A percentile compares a stretch with the other conserved stretches of the same genome.
Conservation (phyloP, 2,329 filamentous ascomycete genomes). For the Nemania serpens region DNA sequence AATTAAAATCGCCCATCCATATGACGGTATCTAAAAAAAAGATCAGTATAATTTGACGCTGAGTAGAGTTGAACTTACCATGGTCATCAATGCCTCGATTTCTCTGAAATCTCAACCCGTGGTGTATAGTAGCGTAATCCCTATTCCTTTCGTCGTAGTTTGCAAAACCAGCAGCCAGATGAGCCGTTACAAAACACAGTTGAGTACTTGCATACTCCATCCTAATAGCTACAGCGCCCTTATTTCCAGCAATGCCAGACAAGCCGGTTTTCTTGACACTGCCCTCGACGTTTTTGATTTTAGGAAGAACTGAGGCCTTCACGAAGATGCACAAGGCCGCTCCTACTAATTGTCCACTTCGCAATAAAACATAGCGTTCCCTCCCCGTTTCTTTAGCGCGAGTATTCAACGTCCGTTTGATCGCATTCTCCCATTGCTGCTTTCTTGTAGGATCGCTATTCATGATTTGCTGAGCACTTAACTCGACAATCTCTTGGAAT, state of each 20-base stretch:
- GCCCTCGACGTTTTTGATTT: conserved; percentile 96
- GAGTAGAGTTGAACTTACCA: conserved; percentile 51
- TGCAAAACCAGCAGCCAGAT: conserved; percentile 92
- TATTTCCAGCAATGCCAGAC: conserved; percentile 97
- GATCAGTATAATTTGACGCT: conserved; percentile 19
- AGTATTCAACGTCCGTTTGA: conserved; percentile 76
- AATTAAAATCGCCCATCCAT: conserved; percentile 98
- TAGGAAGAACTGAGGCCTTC: conserved; percentile 72
- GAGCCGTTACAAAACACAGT: conserved; percentile 93
- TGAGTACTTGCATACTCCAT: conserved; percentile 93
- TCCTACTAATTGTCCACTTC: conserved; percentile 92
- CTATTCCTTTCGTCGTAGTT: conserved; percentile 97
- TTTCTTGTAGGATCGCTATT: conserved; percentile 90
- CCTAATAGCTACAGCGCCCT: conserved; percentile 94
- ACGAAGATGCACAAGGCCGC: conserved; percentile 93
- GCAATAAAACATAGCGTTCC: conserved; percentile 84
- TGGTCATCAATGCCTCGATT: conserved; percentile 93
- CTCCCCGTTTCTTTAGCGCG: conserved; percentile 67
- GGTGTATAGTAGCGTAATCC: conserved; percentile 87
- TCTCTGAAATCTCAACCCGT: conserved; percentile 86
- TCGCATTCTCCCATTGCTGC: conserved; percentile 82
- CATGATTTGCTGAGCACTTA: conserved; percentile 98
- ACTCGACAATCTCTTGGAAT: conserved; percentile 97
- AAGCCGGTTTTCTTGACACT: conserved; percentile 92
- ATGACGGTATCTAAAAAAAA: conserved; percentile 68